Conservation (phyloP, 2,329 filamentous ascomycete species). For the Zalaria sp. region DNA sequence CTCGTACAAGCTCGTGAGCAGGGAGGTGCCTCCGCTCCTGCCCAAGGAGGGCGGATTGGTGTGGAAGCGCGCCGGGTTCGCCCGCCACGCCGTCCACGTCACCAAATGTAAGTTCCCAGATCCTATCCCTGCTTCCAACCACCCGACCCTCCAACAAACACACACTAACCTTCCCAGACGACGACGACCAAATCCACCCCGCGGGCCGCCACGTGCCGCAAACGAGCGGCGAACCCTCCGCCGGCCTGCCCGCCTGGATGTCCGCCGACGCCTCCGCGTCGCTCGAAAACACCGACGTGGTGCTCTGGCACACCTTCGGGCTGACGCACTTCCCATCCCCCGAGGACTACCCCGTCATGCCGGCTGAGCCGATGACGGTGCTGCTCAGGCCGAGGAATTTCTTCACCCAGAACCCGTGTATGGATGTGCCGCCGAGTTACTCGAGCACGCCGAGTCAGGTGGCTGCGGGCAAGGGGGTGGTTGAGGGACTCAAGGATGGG, state of each 20-base stretch:
- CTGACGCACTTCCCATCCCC: constrained; percentile 79
- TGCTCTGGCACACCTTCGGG: constrained; percentile 90
- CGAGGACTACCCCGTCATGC: constrained; percentile 90
- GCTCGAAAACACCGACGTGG: constrained; percentile 61
- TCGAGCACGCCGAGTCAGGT: constrained; percentile 59
- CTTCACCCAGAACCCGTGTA: constrained; percentile 63
- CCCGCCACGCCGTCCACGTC: constrained; percentile 74
- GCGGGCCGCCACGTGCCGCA: constrained; percentile 80
- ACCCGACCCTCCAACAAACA: constrained; percentile 4
- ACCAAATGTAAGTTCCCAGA: constrained; percentile 57
- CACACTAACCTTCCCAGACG: constrained; percentile 36
- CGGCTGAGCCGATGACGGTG: constrained; percentile 58
- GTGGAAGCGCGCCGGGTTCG: constrained; percentile 82
- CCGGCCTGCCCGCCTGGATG: constrained; percentile 65
- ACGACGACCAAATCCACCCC: constrained; percentile 69
- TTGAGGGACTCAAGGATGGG: constrained; percentile 33
- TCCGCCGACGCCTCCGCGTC: constrained; percentile 48
- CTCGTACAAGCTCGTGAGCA: constrained; percentile 77
- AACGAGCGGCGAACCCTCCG: constrained; percentile 64
- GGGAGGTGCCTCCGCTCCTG: constrained; percentile 65
- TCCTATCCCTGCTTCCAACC: not conserved
- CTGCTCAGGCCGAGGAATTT: constrained; percentile 70
- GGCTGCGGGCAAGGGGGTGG: constrained; percentile 17
- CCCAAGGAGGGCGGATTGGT: constrained; percentile 72
- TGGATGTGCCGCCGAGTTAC: constrained; percentile 70